Evolutionary conservation across 345 rosid genomes (phyloP).

Genomic region (Corchorus capsularis): DNA sequence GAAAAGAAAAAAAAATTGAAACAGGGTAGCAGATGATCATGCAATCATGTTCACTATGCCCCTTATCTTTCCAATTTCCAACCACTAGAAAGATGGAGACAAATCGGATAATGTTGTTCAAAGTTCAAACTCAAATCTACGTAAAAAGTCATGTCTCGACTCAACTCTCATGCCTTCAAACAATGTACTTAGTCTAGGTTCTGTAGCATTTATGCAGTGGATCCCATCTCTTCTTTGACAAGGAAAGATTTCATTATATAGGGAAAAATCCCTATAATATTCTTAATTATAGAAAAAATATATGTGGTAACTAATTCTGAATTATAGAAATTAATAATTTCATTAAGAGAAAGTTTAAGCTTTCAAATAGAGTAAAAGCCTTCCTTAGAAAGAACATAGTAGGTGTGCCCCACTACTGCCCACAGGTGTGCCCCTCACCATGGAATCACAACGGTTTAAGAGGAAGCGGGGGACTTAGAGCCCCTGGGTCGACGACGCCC

Average conservation of each 20-base stretch:
- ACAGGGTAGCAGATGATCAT: not conserved
- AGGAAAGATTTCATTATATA: too few species aligned
- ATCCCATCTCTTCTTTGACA: conserved; percentile 13
- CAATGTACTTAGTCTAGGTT: conserved; percentile 19
- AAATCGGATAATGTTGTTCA: conserved; percentile 14
- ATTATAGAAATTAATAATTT: too few species aligned
- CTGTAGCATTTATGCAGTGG: conserved; percentile 16
- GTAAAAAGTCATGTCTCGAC: conserved; percentile 2
- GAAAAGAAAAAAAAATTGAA: not conserved
- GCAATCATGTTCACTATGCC: conserved; percentile 1
- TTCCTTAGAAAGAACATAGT: conserved; percentile 17
- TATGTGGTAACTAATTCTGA: too few species aligned
- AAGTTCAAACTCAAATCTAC: conserved; percentile 15
- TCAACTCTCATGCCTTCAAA: not conserved
- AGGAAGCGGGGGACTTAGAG: too few species aligned
- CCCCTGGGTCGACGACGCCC: too few species aligned
- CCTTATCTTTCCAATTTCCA: conserved; percentile 12
- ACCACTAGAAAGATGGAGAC: conserved; percentile 2
- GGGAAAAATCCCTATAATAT: too few species aligned
- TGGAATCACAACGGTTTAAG: too few species aligned
- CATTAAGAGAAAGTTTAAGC: not conserved
- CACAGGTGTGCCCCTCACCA: too few species aligned
- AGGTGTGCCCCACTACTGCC: too few species aligned
- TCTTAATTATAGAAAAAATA: too few species aligned
- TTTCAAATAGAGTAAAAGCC: conserved; percentile 4